phyloP scores from a whole-genome alignment of 495 filamentous ascomycete genomes.

The Podospora sp. region DNA sequence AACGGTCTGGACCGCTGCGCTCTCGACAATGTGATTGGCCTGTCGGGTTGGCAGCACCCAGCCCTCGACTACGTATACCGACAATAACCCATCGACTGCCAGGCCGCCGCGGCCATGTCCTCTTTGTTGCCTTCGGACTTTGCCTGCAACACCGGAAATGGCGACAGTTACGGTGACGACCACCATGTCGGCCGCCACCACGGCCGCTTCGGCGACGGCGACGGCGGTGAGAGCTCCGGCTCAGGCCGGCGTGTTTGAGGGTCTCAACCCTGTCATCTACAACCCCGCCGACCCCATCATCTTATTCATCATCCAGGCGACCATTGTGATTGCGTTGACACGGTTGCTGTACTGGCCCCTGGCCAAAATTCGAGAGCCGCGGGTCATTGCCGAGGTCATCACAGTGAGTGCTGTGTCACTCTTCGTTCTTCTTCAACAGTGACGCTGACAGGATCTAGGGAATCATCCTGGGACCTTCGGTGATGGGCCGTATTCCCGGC shows the following conservation, averaged over 20 bases:
- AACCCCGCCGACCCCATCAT: constrained; percentile 81
- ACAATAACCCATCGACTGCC: background rate
- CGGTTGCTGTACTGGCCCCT: constrained; percentile 73
- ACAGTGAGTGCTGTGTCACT: constrained; percentile 35
- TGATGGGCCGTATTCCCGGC: constrained; percentile 76
- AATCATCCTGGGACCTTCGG: constrained; percentile 82
- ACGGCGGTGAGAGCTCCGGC: constrained; percentile 18
- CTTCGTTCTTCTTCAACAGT: background rate
- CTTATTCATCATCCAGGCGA: constrained; percentile 90
- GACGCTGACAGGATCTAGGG: constrained; percentile 43
- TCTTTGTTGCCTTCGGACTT: background rate
- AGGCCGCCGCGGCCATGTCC: background rate
- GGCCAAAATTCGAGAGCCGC: constrained; percentile 80
- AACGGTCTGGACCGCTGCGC: background rate
- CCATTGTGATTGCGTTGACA: constrained; percentile 84
- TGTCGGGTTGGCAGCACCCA: background rate
- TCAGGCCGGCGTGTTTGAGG: constrained; percentile 38
- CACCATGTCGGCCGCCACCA: constrained; percentile 4
- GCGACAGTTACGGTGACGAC: constrained; percentile 16
- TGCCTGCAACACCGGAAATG: constrained; percentile 4
- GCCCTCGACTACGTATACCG: background rate
- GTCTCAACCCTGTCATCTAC: constrained; percentile 70
- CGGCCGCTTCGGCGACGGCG: background rate
- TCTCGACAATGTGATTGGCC: background rate
- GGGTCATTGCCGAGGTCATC: constrained; percentile 92